These are phyloP conservation scores for Coemansia sp. DNA, from an alignment of 192 early-diverging fungal species.

Conservation along the genomic window DNA sequence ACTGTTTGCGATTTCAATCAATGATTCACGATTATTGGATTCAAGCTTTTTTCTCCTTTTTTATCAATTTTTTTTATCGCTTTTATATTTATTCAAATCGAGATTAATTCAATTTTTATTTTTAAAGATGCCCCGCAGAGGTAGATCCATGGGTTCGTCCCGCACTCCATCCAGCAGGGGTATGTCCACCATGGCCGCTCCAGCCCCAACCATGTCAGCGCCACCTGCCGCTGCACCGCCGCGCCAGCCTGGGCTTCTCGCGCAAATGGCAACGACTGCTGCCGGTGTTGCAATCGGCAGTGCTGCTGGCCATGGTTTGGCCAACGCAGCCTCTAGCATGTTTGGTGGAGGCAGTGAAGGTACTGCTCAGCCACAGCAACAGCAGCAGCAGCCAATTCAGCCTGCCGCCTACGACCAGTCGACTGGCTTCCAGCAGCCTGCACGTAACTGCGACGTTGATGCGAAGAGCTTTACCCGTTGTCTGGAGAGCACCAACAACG, in stretches of 20 bases:
- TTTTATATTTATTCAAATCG: constrained; percentile 4
- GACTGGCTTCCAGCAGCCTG: constrained; percentile 15
- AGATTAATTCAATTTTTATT: constrained; percentile 1
- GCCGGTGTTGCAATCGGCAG: constrained; percentile 92
- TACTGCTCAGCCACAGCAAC: constrained; percentile 25
- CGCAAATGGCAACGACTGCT: constrained; percentile 89
- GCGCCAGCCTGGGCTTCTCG: constrained; percentile 68
- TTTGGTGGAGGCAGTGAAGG: constrained; percentile 52
- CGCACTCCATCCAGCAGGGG: constrained; percentile 23
- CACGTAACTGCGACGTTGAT: constrained; percentile 64
- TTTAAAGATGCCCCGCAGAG: constrained; percentile 50
- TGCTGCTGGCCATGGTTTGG: constrained; percentile 68
- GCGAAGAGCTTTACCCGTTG: constrained; percentile 85
- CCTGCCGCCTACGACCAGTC: constrained; percentile 9
- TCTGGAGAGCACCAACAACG: constrained; percentile 76
- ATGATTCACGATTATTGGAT: no score
- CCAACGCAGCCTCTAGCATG: constrained; percentile 50
- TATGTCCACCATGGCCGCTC: constrained; percentile 55
- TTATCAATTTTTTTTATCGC: constrained; percentile 3
- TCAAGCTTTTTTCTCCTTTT: constrained; percentile 12
- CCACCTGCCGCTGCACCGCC: constrained; percentile 59
- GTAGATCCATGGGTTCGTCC: constrained; percentile 15
- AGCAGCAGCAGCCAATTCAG: constrained; percentile 44
- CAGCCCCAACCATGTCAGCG: constrained; percentile 43
- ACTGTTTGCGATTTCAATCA: no score